Evolutionary conservation across 2,329 filamentous ascomycete genomes (phyloP).

Genomic region (Hypoxylon sp.): DNA sequence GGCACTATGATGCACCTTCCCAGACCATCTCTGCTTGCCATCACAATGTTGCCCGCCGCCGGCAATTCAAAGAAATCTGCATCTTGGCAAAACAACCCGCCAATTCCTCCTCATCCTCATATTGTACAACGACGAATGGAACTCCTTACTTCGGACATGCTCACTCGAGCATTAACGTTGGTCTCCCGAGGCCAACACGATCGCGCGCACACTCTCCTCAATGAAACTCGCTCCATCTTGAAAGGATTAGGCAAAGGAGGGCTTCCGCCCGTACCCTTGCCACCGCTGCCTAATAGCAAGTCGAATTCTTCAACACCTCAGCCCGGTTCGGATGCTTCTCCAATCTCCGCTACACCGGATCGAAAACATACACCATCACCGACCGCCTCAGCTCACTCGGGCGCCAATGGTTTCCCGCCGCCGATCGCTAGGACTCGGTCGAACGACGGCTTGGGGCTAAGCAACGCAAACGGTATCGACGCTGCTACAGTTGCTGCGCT

Average conservation of each 20-base stretch:
- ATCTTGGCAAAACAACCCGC: conserved; percentile 76
- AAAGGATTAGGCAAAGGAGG: conserved; percentile 97
- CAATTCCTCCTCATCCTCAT: conserved; percentile 93
- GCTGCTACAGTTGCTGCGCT: conserved; percentile 84
- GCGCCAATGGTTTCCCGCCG: conserved; percentile 58
- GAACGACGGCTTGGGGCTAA: conserved; percentile 70
- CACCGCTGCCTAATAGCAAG: conserved; percentile 53
- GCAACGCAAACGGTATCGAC: conserved; percentile 81
- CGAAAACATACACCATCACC: conserved; percentile 70
- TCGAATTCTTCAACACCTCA: conserved; percentile 67
- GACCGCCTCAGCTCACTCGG: conserved; percentile 63
- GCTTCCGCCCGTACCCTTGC: conserved; percentile 79
- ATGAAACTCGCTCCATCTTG: conserved; percentile 93
- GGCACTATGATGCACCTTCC: conserved; percentile 88
- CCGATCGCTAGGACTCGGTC: conserved; percentile 67
- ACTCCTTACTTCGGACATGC: conserved; percentile 96
- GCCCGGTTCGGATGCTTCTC: conserved; percentile 61
- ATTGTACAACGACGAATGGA: conserved; percentile 99
- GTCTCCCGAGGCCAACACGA: conserved; percentile 94
- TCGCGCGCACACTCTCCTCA: conserved; percentile 89
- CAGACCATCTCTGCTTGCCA: conserved; percentile 90
- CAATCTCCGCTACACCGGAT: conserved; percentile 65
- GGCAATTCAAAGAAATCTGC: conserved; percentile 75
- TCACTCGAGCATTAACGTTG: conserved; percentile 90
- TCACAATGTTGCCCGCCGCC: conserved; percentile 88